Evolutionary conservation across 441 rosid species (phyloP).

Genomic region (Populus hybrid): DNA sequence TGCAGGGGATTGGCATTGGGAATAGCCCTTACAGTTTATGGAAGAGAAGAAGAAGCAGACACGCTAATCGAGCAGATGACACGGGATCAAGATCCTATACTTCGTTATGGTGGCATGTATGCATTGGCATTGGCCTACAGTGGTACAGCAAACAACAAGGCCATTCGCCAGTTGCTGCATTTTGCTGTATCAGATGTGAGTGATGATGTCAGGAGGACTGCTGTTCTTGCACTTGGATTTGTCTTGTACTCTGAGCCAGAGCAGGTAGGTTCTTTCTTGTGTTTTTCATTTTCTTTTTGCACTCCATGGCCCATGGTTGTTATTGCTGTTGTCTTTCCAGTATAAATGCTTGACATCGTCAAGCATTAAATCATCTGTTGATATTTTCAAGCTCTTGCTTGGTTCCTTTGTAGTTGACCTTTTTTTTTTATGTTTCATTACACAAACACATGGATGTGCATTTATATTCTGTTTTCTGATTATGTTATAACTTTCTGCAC

Average conservation of each 20-base stretch:
- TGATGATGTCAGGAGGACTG: constrained; percentile 96
- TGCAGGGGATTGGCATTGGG: constrained; percentile 89
- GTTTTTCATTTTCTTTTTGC: not conserved
- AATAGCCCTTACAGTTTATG: constrained; percentile 90
- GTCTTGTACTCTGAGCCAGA: constrained; percentile 94
- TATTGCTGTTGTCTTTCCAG: not conserved
- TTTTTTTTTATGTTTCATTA: not conserved
- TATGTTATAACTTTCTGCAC: constrained; percentile 14
- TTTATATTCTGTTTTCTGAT: not conserved
- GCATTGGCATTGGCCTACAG: constrained; percentile 94
- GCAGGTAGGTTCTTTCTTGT: constrained; percentile 50
- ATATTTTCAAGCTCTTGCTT: not conserved
- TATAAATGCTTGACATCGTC: not conserved
- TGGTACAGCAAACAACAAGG: constrained; percentile 95
- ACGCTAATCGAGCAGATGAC: constrained; percentile 98
- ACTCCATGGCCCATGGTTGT: not conserved
- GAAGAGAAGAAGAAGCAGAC: constrained; percentile 97
- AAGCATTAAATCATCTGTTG: not conserved
- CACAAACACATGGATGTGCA: not conserved
- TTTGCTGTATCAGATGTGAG: constrained; percentile 98
- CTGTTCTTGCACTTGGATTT: constrained; percentile 96
- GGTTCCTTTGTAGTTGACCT: not conserved
- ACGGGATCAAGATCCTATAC: constrained; percentile 90
- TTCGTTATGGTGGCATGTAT: constrained; percentile 98
- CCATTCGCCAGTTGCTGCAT: constrained; percentile 93